Conservation (phyloP, 1,284 basidiomycete genomes). For the Phylloporus sp. region DNA sequence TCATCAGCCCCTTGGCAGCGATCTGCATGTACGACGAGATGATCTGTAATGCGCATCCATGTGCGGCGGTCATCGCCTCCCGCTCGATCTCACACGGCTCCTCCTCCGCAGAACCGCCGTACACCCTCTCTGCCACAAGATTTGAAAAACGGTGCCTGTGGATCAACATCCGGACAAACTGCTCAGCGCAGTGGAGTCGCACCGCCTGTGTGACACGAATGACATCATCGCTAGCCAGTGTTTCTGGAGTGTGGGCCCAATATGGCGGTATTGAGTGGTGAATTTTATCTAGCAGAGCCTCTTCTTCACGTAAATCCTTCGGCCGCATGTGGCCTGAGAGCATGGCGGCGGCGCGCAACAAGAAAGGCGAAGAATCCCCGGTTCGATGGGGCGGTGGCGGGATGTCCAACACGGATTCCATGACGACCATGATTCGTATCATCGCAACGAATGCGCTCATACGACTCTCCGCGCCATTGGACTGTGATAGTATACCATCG, state of each 20-base stretch:
- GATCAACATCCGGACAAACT: constrained; percentile 83
- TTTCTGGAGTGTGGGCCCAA: constrained; percentile 84
- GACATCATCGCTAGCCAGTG: constrained; percentile 84
- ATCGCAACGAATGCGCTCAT: constrained; percentile 82
- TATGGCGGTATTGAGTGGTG: constrained; percentile 73
- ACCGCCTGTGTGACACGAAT: constrained; percentile 88
- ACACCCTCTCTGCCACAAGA: constrained; percentile 69
- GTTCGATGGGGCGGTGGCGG: constrained; percentile 69
- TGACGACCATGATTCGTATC: constrained; percentile 80
- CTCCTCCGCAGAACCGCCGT: constrained; percentile 54
- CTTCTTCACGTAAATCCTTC: constrained; percentile 80
- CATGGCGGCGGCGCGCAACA: constrained; percentile 64
- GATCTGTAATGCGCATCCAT: constrained; percentile 79
- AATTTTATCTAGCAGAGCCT: constrained; percentile 82
- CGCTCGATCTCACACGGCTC: constrained; percentile 69
- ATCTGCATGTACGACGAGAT: constrained; percentile 84
- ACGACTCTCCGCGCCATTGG: constrained; percentile 74
- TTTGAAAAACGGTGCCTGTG: constrained; percentile 80
- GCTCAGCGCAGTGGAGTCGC: constrained; percentile 83
- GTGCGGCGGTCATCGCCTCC: constrained; percentile 74
- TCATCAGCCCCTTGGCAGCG: constrained; percentile 89
- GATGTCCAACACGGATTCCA: constrained; percentile 80
- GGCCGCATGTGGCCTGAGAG: constrained; percentile 61
- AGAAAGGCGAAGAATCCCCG: constrained; percentile 63
- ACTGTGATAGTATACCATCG: constrained; percentile 73